These are phyloP conservation scores for Zelopaecilomyces penicillatus DNA, from an alignment of 2,329 filamentous ascomycete species.

Conservation along the genomic window DNA sequence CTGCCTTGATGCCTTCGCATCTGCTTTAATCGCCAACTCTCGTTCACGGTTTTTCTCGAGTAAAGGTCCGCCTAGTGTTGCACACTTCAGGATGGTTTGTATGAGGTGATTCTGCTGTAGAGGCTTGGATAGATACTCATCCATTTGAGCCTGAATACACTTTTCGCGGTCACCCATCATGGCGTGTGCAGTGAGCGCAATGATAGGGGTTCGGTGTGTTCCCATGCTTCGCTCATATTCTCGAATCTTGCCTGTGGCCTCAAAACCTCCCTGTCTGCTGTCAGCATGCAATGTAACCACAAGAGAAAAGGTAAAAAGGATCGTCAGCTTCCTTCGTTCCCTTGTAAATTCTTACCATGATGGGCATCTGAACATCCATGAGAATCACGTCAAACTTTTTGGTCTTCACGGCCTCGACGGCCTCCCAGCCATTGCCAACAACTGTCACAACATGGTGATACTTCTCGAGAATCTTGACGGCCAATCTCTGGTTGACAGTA, in stretches of 20 bases:
- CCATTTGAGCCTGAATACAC: conserved; percentile 98
- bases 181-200: conserved; percentile 91
- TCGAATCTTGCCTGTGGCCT: conserved; percentile 92
- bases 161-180: conserved; percentile 98
- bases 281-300: conserved; percentile 25
- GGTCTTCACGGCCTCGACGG: conserved; percentile 83
- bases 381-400: conserved; percentile 93
- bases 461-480: conserved; percentile 94
- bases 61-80: conserved; percentile 76
- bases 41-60: conserved; percentile 66
- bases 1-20: conserved; percentile 35
- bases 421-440: conserved; percentile 89
- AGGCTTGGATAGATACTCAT: conserved; percentile 95
- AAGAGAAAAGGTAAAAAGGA: neutral
- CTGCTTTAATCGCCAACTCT: conserved; percentile 44
- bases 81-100: conserved; percentile 94
- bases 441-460: conserved; percentile 91
- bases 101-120: conserved; percentile 96
- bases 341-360: conserved; percentile 60
- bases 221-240: conserved; percentile 83
- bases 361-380: conserved; percentile 99
- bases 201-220: conserved; percentile 82
- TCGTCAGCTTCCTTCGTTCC: neutral
- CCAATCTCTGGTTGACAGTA: conserved; percentile 89
- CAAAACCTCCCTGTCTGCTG: conserved; percentile 69